Percentiles rank a stretch among this genome's conserved stretches.
Evolutionary conservation across 768 basidiomycete genomes (phyloP).

Genomic region (Termitomyces sp.): DNA sequence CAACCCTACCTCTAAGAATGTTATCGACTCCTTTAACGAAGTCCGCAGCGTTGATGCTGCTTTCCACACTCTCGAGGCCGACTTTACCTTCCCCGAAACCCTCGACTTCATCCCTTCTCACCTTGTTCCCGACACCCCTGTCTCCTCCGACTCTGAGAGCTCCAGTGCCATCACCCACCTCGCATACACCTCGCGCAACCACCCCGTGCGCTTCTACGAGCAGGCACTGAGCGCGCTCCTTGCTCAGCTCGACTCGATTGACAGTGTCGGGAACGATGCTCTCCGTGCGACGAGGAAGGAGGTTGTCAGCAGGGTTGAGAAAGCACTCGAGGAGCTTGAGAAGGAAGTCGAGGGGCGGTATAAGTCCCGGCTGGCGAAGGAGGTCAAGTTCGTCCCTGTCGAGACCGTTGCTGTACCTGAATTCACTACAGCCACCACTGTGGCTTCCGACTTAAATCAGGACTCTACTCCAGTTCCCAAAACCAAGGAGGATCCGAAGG

Average conservation of each 20-base stretch:
- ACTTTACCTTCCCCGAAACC: slow-evolving; percentile 33
- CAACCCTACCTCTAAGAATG: slow-evolving; percentile 21
- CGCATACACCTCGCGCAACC: slow-evolving; percentile 53
- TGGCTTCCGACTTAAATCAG: not conserved
- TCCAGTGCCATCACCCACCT: slow-evolving; percentile 30
- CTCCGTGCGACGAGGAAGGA: slow-evolving; percentile 49
- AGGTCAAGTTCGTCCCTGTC: slow-evolving; percentile 12
- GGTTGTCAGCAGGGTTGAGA: slow-evolving; percentile 50
- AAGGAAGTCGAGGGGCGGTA: slow-evolving; percentile 38
- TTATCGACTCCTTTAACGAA: slow-evolving; percentile 29
- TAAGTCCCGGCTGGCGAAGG: slow-evolving; percentile 22
- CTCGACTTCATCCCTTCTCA: slow-evolving; percentile 37
- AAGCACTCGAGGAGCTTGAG: slow-evolving; percentile 50
- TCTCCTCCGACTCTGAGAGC: slow-evolving; percentile 13
- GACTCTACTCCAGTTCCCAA: not conserved
- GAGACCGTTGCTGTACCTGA: not conserved
- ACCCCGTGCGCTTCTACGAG: slow-evolving; percentile 57
- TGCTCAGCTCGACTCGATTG: slow-evolving; percentile 51
- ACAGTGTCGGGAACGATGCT: slow-evolving; percentile 51
- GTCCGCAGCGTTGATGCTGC: slow-evolving; percentile 37
- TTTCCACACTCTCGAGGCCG: slow-evolving; percentile 30
- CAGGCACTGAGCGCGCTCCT: slow-evolving; percentile 55
- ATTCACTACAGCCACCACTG: not conserved
- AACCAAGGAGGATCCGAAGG: not conserved
- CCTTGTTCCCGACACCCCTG: slow-evolving; percentile 18